Conservation (phyloP, 768 basidiomycete species). For the Termitomyces sp. region DNA sequence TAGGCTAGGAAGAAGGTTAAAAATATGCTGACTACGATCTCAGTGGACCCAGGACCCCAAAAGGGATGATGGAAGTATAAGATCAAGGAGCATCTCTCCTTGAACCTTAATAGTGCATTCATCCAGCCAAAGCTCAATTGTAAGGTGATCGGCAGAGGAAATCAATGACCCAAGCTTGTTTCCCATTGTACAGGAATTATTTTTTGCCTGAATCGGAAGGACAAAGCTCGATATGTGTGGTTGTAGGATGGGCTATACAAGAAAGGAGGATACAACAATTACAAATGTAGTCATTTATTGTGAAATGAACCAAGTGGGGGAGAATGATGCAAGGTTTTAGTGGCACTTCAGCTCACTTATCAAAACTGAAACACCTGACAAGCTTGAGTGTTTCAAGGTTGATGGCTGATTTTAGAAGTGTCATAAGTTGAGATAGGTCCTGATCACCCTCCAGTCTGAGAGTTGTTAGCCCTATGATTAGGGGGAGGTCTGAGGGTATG, state of each 20-base stretch:
- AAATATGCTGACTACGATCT: too few relatives aligned
- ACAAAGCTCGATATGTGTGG: neutral
- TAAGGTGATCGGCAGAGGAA: neutral
- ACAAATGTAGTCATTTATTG: neutral
- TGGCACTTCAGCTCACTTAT: neutral
- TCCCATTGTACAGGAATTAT: neutral
- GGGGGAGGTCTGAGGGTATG: too few relatives aligned
- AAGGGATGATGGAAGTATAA: too few relatives aligned
- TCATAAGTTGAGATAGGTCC: too few relatives aligned
- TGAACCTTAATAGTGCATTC: neutral
- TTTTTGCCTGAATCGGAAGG: neutral
- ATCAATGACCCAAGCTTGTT: neutral
- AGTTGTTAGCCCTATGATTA: neutral
- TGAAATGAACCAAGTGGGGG: neutral
- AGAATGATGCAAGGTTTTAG: neutral
- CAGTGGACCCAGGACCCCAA: too few relatives aligned
- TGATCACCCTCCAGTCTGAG: neutral
- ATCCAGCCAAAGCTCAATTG: neutral
- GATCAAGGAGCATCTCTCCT: too few relatives aligned
- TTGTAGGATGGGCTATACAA: neutral
- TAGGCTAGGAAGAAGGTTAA: too few relatives aligned
- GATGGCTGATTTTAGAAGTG: neutral
- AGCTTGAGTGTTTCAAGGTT: neutral
- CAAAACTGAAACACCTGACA: neutral
- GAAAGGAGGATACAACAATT: neutral